A percentile compares a stretch with the other conserved stretches of the same genome.
phyloP scores from a whole-genome alignment of 2,329 filamentous ascomycete genomes.

The Fusarium continuum region DNA sequence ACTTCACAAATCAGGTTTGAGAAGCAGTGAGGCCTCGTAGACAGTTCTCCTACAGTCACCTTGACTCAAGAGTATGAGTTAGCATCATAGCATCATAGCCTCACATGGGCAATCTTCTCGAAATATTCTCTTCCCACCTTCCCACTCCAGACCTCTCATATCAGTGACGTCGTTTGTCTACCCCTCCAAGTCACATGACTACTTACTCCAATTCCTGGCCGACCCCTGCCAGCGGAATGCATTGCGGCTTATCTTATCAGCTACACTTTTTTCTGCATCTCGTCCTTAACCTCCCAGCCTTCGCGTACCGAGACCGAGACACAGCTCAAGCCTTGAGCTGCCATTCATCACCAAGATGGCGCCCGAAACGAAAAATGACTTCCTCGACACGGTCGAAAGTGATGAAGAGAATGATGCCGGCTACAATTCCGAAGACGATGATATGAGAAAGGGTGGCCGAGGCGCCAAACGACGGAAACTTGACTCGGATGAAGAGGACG shows the following conservation, averaged over 20 bases:
- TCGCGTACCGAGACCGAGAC: conserved; percentile 6
- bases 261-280: conserved; percentile 35
- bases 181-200: conserved; percentile 37
- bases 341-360: conserved; percentile 60
- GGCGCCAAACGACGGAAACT: conserved; percentile 71
- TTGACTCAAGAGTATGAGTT: too few relatives aligned
- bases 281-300: conserved; percentile 19
- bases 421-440: conserved; percentile 75
- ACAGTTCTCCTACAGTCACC: too few relatives aligned
- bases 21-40: too few relatives aligned
- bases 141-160: not conserved
- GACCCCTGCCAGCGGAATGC: too few relatives aligned
- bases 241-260: conserved; percentile 43
- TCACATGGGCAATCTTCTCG: too few relatives aligned
- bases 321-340: conserved; percentile 1
- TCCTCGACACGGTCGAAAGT: conserved; percentile 68
- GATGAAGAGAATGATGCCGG: conserved; percentile 66
- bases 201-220: not conserved
- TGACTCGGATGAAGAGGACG: conserved; percentile 51
- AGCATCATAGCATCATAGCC: not conserved
- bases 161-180: conserved; percentile 29
- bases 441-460: conserved; percentile 72
- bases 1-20: too few relatives aligned
- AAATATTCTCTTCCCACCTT: not conserved
- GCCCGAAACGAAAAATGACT: conserved; percentile 76